A percentile compares a stretch with the other conserved stretches of the same genome.
Evolutionary conservation across 2,329 filamentous ascomycete genomes (phyloP).

Genomic region (Colletotrichum lini): DNA sequence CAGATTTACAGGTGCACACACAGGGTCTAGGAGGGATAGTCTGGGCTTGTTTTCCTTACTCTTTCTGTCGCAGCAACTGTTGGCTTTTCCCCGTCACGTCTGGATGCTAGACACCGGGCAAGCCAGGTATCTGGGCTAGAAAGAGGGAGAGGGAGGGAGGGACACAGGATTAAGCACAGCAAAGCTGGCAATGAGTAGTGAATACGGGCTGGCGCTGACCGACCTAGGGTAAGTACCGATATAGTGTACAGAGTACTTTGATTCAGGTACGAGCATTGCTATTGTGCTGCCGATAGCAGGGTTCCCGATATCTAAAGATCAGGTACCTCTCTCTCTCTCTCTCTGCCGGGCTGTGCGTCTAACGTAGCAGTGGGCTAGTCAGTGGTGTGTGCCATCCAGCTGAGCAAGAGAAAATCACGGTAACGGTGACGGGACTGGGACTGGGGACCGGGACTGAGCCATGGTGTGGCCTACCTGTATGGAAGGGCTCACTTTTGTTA

Average conservation of each 20-base stretch:
- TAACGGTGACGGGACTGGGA: conserved; percentile 21
- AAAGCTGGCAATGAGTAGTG: not conserved
- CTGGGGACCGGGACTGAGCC: no score
- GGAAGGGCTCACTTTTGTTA: conserved; percentile 15
- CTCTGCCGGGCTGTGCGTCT: conserved; percentile 15
- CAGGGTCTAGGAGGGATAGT: conserved; percentile 12
- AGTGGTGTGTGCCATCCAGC: conserved; percentile 24
- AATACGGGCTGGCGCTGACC: not conserved
- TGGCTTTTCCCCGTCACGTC: conserved; percentile 10
- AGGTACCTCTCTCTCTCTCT: not conserved
- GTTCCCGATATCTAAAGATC: conserved; percentile 14
- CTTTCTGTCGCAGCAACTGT: not conserved
- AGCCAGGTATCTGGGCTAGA: not conserved
- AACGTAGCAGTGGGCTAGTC: conserved; percentile 8
- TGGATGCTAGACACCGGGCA: not conserved
- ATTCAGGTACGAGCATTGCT: conserved; percentile 15
- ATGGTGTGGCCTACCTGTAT: not conserved
- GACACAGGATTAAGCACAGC: not conserved
- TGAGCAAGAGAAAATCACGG: conserved; percentile 23
- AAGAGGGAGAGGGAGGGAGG: not conserved
- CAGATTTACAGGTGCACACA: conserved; percentile 13
- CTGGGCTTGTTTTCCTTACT: conserved; percentile 12
- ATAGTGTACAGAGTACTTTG: not conserved
- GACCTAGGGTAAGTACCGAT: not conserved
- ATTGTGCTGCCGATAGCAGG: conserved; percentile 29